A percentile compares a stretch with the other conserved stretches of the same genome.
Conservation (phyloP, 2,329 filamentous ascomycete species). For the Claviceps sp. region DNA sequence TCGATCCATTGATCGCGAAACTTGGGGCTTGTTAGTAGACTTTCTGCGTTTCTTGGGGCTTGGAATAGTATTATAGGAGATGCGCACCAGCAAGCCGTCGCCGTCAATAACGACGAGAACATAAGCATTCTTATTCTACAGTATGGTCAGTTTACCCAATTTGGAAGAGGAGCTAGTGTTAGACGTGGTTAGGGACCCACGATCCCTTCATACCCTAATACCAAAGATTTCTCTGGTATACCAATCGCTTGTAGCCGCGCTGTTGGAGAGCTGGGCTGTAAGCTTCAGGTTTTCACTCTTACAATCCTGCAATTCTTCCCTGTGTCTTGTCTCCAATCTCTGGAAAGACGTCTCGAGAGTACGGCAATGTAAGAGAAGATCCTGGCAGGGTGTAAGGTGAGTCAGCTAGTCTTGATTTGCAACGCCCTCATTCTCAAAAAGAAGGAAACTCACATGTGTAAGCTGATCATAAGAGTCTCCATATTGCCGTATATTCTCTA, state of each 20-base stretch:
- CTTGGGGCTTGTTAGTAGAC: constrained; percentile 21
- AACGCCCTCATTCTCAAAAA: background rate
- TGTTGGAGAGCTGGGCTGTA: constrained; percentile 31
- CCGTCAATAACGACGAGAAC: constrained; percentile 49
- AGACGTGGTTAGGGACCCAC: too few relatives aligned
- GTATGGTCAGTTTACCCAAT: background rate
- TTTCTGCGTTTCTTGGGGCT: background rate
- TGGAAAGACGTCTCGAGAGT: constrained; percentile 28
- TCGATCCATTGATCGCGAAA: constrained; percentile 43
- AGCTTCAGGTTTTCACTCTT: constrained; percentile 39
- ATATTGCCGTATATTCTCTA: constrained; percentile 28
- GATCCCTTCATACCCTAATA: constrained; percentile 28
- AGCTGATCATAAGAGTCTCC: constrained; percentile 29
- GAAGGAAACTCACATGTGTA: constrained; percentile 26
- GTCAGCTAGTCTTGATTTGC: background rate
- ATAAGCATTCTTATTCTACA: constrained; percentile 43
- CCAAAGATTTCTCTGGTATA: constrained; percentile 25
- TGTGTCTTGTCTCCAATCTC: constrained; percentile 30
- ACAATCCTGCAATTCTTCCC: constrained; percentile 27
- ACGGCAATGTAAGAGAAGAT: constrained; percentile 23
- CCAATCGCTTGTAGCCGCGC: constrained; percentile 22
- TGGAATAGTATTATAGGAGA: background rate
- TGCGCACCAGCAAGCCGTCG: constrained; percentile 43
- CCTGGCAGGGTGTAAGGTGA: constrained; percentile 10
- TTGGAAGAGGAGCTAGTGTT: too few relatives aligned